Evolutionary conservation across 73 alveolate species (phyloP).

Genomic region (Paramecium sexaurelia): DNA sequence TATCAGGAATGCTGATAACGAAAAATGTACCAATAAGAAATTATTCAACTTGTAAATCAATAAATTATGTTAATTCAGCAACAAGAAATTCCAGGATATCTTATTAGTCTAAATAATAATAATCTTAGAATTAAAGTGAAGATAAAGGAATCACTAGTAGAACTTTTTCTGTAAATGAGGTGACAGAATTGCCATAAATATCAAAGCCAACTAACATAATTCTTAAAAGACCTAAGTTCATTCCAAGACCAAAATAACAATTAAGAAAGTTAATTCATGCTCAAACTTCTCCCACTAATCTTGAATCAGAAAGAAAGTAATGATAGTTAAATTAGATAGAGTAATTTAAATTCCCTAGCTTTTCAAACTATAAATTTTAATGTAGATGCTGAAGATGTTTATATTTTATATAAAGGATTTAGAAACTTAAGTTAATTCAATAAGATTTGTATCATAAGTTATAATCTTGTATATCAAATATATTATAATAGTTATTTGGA

Average conservation of each 20-base stretch:
- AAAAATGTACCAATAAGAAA: slow-evolving; percentile 5
- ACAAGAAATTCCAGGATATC: slow-evolving; percentile 21
- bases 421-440: neutral
- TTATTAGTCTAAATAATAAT: neutral
- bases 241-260: slow-evolving; percentile 32
- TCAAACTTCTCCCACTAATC: neutral
- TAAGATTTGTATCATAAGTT: neutral
- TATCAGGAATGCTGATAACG: neutral
- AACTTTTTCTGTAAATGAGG: slow-evolving; percentile 44
- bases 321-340: slow-evolving; percentile 13
- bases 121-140: slow-evolving; percentile 28
- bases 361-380: neutral
- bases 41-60: neutral
- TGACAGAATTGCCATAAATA: neutral
- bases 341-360: neutral
- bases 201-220: neutral
- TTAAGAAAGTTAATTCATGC: neutral
- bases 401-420: slow-evolving; percentile 3
- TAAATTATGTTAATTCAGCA: neutral
- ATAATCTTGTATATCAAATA: neutral
- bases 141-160: slow-evolving; percentile 6
- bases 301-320: neutral
- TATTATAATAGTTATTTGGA: neutral
- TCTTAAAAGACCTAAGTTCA: neutral
- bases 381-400: neutral